Evolutionary conservation across 164 flowering plant genomes (phyloP).

Genomic region (Magnolia officinalis): DNA sequence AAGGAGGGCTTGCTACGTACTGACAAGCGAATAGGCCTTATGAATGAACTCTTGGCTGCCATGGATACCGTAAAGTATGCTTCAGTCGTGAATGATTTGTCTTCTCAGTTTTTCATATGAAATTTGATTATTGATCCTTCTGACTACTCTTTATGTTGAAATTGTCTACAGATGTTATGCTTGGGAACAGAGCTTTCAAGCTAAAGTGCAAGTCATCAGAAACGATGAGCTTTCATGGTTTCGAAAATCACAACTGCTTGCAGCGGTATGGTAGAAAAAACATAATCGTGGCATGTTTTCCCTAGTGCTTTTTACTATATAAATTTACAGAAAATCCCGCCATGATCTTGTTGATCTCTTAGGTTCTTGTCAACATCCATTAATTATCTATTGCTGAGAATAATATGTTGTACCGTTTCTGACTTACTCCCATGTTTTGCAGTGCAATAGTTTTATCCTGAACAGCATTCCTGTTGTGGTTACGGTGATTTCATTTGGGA

Average conservation of each 20-base stretch:
- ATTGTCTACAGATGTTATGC: constrained; percentile 78
- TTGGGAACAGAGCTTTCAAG: constrained; percentile 90
- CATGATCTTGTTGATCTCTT: not conserved
- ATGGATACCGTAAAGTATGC: constrained; percentile 98
- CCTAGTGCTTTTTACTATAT: not conserved
- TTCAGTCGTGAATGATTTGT: not conserved
- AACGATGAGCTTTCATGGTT: constrained; percentile 92
- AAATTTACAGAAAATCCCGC: not conserved
- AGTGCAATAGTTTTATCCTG: constrained; percentile 79
- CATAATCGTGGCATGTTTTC: not conserved
- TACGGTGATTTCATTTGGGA: constrained; percentile 93
- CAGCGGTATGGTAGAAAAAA: constrained; percentile 50
- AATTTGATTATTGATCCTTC: not conserved
- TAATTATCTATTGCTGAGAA: not conserved
- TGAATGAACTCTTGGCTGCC: constrained; percentile 98
- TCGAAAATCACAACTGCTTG: constrained; percentile 68
- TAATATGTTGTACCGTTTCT: not conserved
- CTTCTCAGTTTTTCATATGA: constrained; percentile 1
- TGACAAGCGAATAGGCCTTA: constrained; percentile 95
- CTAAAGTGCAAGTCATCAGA: constrained; percentile 69
- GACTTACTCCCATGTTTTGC: constrained; percentile 31
- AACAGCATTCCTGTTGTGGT: constrained; percentile 93
- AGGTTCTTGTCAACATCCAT: not conserved
- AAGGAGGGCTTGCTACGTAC: constrained; percentile 96
- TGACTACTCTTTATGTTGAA: constrained; percentile 12